Evolutionary conservation across 164 flowering plant genomes (phyloP).

Genomic region (Stephania japonica): DNA sequence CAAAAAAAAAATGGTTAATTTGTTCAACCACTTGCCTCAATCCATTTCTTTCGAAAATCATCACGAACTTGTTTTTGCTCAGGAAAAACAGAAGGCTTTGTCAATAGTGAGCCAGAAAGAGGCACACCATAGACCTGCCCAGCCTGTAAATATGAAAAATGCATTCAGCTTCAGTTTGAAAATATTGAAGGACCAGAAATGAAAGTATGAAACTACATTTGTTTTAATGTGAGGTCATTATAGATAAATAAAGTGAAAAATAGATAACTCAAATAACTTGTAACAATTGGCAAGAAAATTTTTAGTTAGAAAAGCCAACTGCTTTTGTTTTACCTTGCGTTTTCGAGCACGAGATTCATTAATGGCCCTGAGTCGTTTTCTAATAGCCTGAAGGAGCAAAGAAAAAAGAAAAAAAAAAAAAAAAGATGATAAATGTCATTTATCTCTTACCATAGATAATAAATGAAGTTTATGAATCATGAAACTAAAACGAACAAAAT

Average conservation of each 20-base stretch:
- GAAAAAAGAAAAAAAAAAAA: background rate
- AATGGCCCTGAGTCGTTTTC: slow-evolving; percentile 81
- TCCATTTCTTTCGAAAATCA: slow-evolving; percentile 85
- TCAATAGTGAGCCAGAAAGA: slow-evolving; percentile 62
- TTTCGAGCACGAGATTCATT: slow-evolving; percentile 96
- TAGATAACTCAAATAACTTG: too few species aligned
- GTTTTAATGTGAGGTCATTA: background rate
- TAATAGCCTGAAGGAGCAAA: slow-evolving; percentile 53
- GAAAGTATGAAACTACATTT: background rate
- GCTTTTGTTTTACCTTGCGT: slow-evolving; percentile 60
- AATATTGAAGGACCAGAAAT: background rate
- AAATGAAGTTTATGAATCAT: background rate
- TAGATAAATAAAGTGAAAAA: too few species aligned
- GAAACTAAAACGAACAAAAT: background rate
- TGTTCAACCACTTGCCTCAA: slow-evolving; percentile 58
- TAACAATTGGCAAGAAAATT: background rate
- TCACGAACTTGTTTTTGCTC: slow-evolving; percentile 79
- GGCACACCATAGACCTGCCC: slow-evolving; percentile 98
- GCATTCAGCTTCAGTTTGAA: slow-evolving; percentile 13
- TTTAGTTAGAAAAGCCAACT: slow-evolving; percentile 5
- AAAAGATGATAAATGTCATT: background rate
- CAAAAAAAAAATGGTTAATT: background rate
- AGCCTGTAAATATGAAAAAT: slow-evolving; percentile 49
- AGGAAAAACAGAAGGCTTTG: slow-evolving; percentile 72
- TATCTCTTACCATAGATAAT: background rate